These are phyloP conservation scores for Delitschia confertaspora DNA, from an alignment of 495 filamentous ascomycete species.

Conservation along the genomic window DNA sequence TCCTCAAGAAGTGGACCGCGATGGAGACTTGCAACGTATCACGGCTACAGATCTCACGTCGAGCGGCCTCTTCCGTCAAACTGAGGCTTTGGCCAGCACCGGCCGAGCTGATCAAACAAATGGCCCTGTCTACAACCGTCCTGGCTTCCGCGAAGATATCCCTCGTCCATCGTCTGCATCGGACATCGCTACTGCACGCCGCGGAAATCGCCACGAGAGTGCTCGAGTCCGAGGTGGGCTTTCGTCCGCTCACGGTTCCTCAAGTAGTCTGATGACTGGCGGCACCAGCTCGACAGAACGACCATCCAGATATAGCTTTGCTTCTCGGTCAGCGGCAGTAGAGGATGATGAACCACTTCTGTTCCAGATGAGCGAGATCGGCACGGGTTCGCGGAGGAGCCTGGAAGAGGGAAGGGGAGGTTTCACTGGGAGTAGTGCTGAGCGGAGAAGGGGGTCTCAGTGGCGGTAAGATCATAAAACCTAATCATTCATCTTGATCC, in stretches of 20 bases:
- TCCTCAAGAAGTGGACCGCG: constrained; percentile 45
- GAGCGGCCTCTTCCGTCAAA: constrained; percentile 28
- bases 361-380: constrained; percentile 84
- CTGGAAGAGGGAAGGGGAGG: constrained; percentile 51
- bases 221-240: constrained; percentile 27
- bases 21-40: constrained; percentile 19
- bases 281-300: constrained; percentile 21
- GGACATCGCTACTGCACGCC: constrained; percentile 16
- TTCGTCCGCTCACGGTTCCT: constrained; percentile 35
- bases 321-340: constrained; percentile 22
- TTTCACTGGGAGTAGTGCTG: constrained; percentile 21
- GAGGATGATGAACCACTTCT: constrained; percentile 73
- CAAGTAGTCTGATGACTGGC: constrained; percentile 41
- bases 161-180: constrained; percentile 20
- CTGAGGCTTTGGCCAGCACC: constrained; percentile 15
- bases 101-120: constrained; percentile 1
- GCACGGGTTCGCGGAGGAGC: constrained; percentile 54
- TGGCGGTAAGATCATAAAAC: constrained; percentile 9
- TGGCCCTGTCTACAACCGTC: constrained; percentile 6
- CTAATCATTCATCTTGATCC: neutral
- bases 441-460: constrained; percentile 9
- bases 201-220: constrained; percentile 3
- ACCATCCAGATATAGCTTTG: constrained; percentile 36
- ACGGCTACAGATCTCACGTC: constrained; percentile 30
- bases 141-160: constrained; percentile 17